Base-by-base conservation (phyloP, 2,329 filamentous ascomycete genomes). In the Apiospora kogelbergensis region DNA sequence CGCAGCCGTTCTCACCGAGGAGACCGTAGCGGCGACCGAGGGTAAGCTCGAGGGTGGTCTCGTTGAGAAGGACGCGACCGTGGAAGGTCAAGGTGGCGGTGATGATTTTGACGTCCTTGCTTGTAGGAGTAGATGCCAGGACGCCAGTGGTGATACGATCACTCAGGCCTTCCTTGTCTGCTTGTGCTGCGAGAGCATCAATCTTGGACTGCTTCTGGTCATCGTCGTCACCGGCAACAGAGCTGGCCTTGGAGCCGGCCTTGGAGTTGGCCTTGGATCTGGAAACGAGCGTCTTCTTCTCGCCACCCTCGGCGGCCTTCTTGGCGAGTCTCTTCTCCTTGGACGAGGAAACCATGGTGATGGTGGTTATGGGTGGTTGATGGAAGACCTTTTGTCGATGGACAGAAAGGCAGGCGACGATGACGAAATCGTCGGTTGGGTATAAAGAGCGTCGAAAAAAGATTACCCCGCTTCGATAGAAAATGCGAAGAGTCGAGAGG, bases 111-210 rank as follows among this genome's bases (percentile, higher is more conserved):
- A 97, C 94, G 83, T 99, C 96, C 83, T 93, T 92, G 85, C 93
- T 97, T 74, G 93, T 87, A 72, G 88, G 83, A 72, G 95, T 89
- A 60, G 96, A 99, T 45, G 95, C 88, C 72, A 99, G 86, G 68
- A 99, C 96, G 89, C 96, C 96, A 71, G 96, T 99, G 71, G 97
- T 99, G 81, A 99, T 96, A 82, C 96, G 93, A 83, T 99, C 96
- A 17, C 96, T 98, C 73, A 99, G 88, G 78, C 96, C 96, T 80
- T 97, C 90, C 84, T 97, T 93, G 84, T 99, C 96, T 88, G 97
- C 92, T 85, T 99, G 97, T 68, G 95, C 87, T 60, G 93, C 91
- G 74, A 99, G 88, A 80, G 94, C 94, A 85, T 94, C 92, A 73
- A 98, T 91, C 79, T 92, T 91, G 74, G 92, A 90, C 81, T 91